Evolutionary conservation across 257 asterid species (phyloP), one percentile per base, ranked within the genome.

Genomic region (Ballota nigra): DNA sequence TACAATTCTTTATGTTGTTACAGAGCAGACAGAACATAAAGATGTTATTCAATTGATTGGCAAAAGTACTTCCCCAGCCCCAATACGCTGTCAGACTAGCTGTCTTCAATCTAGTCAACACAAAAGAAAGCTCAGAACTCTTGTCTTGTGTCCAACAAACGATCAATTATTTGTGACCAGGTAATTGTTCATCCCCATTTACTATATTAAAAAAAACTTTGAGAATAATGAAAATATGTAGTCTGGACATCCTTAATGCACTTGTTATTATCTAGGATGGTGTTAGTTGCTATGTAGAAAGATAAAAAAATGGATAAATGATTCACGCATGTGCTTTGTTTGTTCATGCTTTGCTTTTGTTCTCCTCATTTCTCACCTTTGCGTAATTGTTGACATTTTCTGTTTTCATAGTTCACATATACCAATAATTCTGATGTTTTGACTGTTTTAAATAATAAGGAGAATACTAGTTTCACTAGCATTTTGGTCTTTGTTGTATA

Each of bases 101-200:
- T 57, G 67, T 62, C 24, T 83, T 74, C 66, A 82, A 69, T 49
- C 82, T 47, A 85, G 96, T 77, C 93, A 89, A 49, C 96, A 89
- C 83, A 87, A 82, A 78, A 79, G 96, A 61, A 89, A 85, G 84
- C 83, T 87, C 69, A 82, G 93, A 81, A 85, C 81, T 80, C 90
- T 89, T 72, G 82, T 81, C 63, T 76, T 89, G 68, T 85, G 93
- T 77, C 96, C 91, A 31, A 80, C 89, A 58, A 81, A 85, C 79
- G 93, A 87, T 65, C 84, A 85, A 59, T 83, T 87, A 58, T 89
- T 89, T 68, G 87, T 80, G 52, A 89, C 93, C 76, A 89, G 96
- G 96, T 87, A 78, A 77, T 31, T 70, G n/a, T 23, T 70, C 57
- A 43, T 68, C 45, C 26, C 43, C 66, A 16, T 29, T 63, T 47